Conservation (phyloP, 2,329 filamentous ascomycete genomes). For the Capronia epimyces region DNA sequence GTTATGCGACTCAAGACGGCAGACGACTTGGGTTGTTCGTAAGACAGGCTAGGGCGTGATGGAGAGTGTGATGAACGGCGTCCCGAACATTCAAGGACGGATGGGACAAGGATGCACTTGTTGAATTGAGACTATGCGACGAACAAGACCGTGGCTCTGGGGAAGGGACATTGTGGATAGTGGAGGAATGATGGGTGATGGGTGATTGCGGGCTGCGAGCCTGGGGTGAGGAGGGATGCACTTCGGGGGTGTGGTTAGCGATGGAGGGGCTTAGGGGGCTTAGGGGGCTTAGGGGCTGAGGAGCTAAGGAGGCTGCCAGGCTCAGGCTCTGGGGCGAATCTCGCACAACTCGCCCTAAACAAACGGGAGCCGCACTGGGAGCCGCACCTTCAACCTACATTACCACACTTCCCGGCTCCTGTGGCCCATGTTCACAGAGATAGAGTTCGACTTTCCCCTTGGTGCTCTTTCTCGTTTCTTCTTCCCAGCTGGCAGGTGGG, state of each 20-base stretch:
- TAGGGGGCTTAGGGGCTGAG: too few species aligned
- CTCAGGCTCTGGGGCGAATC: background rate
- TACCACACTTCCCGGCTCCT: background rate
- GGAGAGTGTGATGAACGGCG: conserved; percentile 8
- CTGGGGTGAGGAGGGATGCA: conserved; percentile 1
- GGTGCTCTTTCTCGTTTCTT: too few species aligned
- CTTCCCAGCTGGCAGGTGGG: background rate
- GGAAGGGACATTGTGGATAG: background rate
- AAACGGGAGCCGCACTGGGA: background rate
- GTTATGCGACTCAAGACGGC: too few species aligned
- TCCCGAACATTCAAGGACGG: conserved; percentile 7
- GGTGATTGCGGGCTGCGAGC: conserved; percentile 3
- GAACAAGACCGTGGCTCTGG: background rate
- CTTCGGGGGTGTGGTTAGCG: background rate
- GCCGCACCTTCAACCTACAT: background rate
- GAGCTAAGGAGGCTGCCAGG: background rate
- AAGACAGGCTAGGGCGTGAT: background rate
- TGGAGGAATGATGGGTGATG: background rate
- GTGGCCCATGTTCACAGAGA: too few species aligned
- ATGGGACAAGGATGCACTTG: conserved; percentile 3
- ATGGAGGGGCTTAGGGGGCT: too few species aligned
- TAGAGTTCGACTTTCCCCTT: too few species aligned
- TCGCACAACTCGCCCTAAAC: background rate
- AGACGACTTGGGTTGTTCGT: conserved; percentile 10
- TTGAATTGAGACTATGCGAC: background rate